Percentiles rank a stretch among this genome's conserved stretches.
phyloP scores from a whole-genome alignment of 2,329 filamentous ascomycete genomes.

The Thermochaetoides dissita region DNA sequence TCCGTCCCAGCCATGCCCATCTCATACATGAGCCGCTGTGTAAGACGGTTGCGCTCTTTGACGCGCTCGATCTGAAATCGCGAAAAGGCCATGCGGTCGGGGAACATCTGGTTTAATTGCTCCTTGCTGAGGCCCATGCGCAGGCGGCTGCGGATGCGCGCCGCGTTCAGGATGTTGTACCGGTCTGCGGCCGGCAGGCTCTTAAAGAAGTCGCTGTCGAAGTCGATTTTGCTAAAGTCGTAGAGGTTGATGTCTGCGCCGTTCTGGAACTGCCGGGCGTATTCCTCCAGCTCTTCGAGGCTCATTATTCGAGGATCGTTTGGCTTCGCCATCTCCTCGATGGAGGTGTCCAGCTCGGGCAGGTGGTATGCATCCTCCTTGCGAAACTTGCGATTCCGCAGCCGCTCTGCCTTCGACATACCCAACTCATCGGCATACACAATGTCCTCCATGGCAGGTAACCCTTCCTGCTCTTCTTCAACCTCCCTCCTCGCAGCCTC shows the following conservation, averaged over 20 bases:
- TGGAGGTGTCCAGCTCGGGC: slow-evolving; percentile 63
- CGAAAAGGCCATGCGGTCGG: slow-evolving; percentile 92
- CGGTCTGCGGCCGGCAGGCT: slow-evolving; percentile 79
- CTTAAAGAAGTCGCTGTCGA: slow-evolving; percentile 87
- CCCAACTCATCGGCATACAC: slow-evolving; percentile 86
- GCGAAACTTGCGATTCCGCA: slow-evolving; percentile 62
- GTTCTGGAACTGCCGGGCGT: slow-evolving; percentile 79
- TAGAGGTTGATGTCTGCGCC: slow-evolving; percentile 87
- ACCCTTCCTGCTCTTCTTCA: slow-evolving; percentile 44
- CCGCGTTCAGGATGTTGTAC: slow-evolving; percentile 95
- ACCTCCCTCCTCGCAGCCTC: slow-evolving; percentile 29
- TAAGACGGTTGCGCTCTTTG: slow-evolving; percentile 81
- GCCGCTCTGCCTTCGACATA: slow-evolving; percentile 61
- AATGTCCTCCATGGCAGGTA: slow-evolving; percentile 54
- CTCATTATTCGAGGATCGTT: slow-evolving; percentile 96
- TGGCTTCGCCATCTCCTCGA: slow-evolving; percentile 74
- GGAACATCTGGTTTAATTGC: slow-evolving; percentile 92
- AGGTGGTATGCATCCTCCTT: slow-evolving; percentile 94
- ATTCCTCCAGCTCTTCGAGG: slow-evolving; percentile 82
- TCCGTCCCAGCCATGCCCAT: slow-evolving; percentile 77
- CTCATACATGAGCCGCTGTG: slow-evolving; percentile 85
- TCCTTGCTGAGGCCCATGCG: slow-evolving; percentile 96
- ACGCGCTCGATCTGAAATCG: slow-evolving; percentile 93
- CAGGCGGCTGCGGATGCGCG: slow-evolving; percentile 70
- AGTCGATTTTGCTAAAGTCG: slow-evolving; percentile 98